Percentiles rank a stretch among this genome's conserved stretches.
Evolutionary conservation across 441 rosid genomes (phyloP).

Genomic region (Gossypium schwendimanii): DNA sequence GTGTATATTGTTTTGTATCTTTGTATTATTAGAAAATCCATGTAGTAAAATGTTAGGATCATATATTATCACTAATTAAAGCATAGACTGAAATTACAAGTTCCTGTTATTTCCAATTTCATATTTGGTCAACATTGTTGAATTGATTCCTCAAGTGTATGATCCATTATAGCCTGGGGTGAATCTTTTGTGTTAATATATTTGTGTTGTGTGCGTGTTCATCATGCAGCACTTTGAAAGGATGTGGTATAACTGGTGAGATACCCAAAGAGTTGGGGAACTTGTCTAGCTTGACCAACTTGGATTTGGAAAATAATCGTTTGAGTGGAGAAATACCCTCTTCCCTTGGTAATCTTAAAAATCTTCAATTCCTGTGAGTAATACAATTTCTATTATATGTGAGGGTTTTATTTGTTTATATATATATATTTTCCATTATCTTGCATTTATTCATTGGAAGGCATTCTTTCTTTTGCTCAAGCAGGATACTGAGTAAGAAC

Average conservation of each 20-base stretch:
- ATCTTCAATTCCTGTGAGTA: slow-evolving; percentile 87
- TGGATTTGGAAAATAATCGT: slow-evolving; percentile 79
- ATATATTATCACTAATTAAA: background rate
- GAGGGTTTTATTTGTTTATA: slow-evolving; percentile 6
- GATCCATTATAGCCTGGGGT: background rate
- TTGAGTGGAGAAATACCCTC: slow-evolving; percentile 73
- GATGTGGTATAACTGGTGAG: slow-evolving; percentile 76
- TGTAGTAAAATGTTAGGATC: background rate
- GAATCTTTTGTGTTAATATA: background rate
- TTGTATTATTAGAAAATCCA: too few relatives aligned
- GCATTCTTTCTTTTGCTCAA: slow-evolving; percentile 14
- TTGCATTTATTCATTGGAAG: background rate
- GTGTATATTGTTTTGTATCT: too few relatives aligned
- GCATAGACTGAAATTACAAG: background rate
- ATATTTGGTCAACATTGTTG: background rate
- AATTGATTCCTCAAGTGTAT: background rate
- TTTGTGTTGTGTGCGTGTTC: background rate
- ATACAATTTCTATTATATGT: slow-evolving; percentile 9
- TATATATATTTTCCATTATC: slow-evolving; percentile 6
- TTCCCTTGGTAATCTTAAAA: slow-evolving; percentile 68
- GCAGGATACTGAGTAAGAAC: slow-evolving; percentile 80
- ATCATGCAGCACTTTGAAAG: slow-evolving; percentile 62
- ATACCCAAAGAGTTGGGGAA: slow-evolving; percentile 83
- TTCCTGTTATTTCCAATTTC: background rate
- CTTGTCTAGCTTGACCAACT: slow-evolving; percentile 64